Conservation (phyloP, 805 yeast species). For the Saccharomycopsis sp. region DNA sequence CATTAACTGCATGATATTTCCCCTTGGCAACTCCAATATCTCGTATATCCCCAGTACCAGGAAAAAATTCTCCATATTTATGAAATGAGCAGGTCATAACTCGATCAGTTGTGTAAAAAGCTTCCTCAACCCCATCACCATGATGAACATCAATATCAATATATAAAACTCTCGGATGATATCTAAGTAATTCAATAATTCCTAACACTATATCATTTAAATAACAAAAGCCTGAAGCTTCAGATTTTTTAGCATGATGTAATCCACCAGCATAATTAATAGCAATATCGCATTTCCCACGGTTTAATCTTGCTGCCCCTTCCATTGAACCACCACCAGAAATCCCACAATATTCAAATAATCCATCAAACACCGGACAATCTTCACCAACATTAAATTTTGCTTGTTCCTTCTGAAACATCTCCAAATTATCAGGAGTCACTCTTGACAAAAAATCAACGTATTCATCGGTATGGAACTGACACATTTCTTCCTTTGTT, state of each 20-base stretch:
- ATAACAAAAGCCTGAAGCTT: conserved; percentile 88
- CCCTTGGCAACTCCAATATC: conserved; percentile 89
- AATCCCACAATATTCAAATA: conserved; percentile 68
- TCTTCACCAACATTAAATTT: conserved; percentile 96
- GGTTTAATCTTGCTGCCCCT: conserved; percentile 75
- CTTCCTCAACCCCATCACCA: conserved; percentile 98
- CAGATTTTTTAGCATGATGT: conserved; percentile 87
- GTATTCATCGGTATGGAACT: conserved; percentile 96
- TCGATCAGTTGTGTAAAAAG: conserved; percentile 85
- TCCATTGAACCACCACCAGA: conserved; percentile 89
- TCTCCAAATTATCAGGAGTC: conserved; percentile 84
- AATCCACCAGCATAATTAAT: conserved; percentile 92
- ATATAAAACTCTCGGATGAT: conserved; percentile 82
- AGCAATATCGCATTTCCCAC: conserved; percentile 84
- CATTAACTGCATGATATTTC: conserved; percentile 79
- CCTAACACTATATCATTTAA: conserved; percentile 86
- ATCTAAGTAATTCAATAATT: conserved; percentile 67
- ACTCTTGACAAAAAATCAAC: conserved; percentile 87
- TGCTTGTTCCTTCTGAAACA: conserved; percentile 80
- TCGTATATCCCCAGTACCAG: conserved; percentile 91
- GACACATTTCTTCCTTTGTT: conserved; percentile 95
- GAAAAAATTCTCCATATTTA: conserved; percentile 92
- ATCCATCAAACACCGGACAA: conserved; percentile 77
- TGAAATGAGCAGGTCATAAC: conserved; percentile 90
- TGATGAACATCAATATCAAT: conserved; percentile 94